Conservation (phyloP, 495 filamentous ascomycete species). For the Cairneyella variabilis region DNA sequence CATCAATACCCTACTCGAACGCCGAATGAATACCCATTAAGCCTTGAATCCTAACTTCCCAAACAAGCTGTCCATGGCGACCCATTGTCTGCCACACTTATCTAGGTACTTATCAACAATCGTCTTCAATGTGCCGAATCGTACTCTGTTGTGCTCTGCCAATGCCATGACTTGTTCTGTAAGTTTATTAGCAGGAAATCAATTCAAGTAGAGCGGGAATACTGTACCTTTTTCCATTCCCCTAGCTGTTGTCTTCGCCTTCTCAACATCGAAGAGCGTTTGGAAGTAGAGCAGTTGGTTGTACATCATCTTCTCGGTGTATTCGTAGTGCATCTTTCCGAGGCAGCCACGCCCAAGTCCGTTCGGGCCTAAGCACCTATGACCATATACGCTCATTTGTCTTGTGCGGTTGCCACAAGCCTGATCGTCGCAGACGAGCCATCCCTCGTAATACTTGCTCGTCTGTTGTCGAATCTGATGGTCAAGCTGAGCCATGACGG, state of each 20-base stretch:
- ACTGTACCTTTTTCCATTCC: conserved; percentile 35
- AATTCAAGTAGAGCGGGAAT: neutral
- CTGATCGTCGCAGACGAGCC: conserved; percentile 85
- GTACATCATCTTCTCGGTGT: conserved; percentile 83
- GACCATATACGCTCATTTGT: conserved; percentile 88
- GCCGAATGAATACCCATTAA: conserved; percentile 9
- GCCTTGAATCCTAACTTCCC: conserved; percentile 46
- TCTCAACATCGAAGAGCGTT: conserved; percentile 84
- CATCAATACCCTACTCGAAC: neutral
- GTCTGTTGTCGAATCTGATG: conserved; percentile 72
- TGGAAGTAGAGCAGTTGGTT: conserved; percentile 91
- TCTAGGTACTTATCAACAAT: conserved; percentile 86
- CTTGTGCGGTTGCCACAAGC: conserved; percentile 83
- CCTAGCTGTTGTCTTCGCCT: conserved; percentile 53
- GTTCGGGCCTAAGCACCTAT: conserved; percentile 80
- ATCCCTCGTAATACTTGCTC: conserved; percentile 84
- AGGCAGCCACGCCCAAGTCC: conserved; percentile 77
- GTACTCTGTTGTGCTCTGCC: conserved; percentile 70
- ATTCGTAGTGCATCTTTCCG: conserved; percentile 88
- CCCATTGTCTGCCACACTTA: conserved; percentile 93
- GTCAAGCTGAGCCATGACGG: conserved; percentile 82
- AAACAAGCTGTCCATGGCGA: conserved; percentile 92
- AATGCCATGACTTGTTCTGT: conserved; percentile 63
- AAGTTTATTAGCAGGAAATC: conserved; percentile 17
- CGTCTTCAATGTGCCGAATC: conserved; percentile 70